Evolutionary conservation across 2,329 filamentous ascomycete genomes (phyloP).

Genomic region (Karstenula rhodostoma): DNA sequence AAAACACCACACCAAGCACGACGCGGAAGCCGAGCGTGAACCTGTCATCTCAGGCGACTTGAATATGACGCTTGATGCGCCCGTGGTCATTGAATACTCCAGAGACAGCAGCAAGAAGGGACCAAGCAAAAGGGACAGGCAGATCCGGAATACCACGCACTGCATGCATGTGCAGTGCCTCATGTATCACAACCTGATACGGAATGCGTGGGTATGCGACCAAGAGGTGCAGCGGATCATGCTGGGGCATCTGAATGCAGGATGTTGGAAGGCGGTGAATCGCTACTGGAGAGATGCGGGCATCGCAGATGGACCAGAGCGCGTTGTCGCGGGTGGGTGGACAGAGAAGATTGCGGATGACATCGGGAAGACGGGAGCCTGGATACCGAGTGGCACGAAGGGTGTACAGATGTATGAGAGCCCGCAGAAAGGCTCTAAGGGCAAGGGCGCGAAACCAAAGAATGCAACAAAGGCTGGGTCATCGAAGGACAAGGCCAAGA

Average conservation of each 20-base stretch:
- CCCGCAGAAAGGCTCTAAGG: slow-evolving; percentile 23
- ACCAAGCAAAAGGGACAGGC: slow-evolving; percentile 82
- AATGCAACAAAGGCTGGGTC: slow-evolving; percentile 16
- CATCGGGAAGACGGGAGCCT: slow-evolving; percentile 50
- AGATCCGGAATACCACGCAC: slow-evolving; percentile 80
- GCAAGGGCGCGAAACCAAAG: slow-evolving; percentile 23
- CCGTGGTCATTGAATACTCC: slow-evolving; percentile 33
- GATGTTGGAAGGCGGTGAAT: slow-evolving; percentile 48
- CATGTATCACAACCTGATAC: slow-evolving; percentile 86
- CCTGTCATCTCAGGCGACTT: slow-evolving; percentile 70
- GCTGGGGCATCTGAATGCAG: slow-evolving; percentile 36
- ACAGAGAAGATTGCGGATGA: slow-evolving; percentile 74
- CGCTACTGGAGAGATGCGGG: slow-evolving; percentile 73
- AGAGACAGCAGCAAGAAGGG: slow-evolving; percentile 76
- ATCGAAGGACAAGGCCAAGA: slow-evolving; percentile 36
- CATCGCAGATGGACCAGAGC: slow-evolving; percentile 82
- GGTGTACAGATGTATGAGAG: slow-evolving; percentile 41
- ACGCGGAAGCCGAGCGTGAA: slow-evolving; percentile 47
- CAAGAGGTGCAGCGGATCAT: slow-evolving; percentile 43
- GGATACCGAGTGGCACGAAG: slow-evolving; percentile 54
- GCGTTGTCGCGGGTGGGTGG: slow-evolving; percentile 67
- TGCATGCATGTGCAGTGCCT: slow-evolving; percentile 87
- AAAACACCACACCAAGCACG: slow-evolving; percentile 43
- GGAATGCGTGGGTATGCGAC: slow-evolving; percentile 50
- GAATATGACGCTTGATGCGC: slow-evolving; percentile 69